Evolutionary conservation across 2,329 filamentous ascomycete species (phyloP).

Genomic region (Diaporthe destruens): DNA sequence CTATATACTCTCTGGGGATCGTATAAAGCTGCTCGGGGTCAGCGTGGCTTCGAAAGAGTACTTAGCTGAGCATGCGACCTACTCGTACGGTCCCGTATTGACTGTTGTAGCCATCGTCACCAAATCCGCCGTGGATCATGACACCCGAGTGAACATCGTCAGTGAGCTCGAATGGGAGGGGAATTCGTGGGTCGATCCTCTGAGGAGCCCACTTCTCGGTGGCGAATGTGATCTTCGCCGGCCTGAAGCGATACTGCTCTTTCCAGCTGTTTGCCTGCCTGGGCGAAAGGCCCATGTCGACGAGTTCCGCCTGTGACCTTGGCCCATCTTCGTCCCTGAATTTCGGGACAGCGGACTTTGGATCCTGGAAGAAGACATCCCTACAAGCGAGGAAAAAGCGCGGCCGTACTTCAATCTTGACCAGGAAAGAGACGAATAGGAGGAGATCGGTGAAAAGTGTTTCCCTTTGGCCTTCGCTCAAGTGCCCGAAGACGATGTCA

Average conservation of each 20-base stretch:
- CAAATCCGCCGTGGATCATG: background rate
- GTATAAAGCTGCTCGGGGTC: slow-evolving; percentile 13
- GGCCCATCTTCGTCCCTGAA: slow-evolving; percentile 35
- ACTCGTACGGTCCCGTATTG: slow-evolving; percentile 34
- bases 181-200: slow-evolving; percentile 6
- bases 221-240: slow-evolving; percentile 33
- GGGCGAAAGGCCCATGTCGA: background rate
- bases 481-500: slow-evolving; percentile 20
- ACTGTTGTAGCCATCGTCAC: slow-evolving; percentile 6
- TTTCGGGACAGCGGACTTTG: background rate
- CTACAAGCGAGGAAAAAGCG: slow-evolving; percentile 13
- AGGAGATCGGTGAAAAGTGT: slow-evolving; percentile 2
- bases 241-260: slow-evolving; percentile 37
- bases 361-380: background rate
- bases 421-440: slow-evolving; percentile 37
- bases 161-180: slow-evolving; percentile 32
- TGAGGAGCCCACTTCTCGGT: slow-evolving; percentile 35
- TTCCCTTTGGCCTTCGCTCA: slow-evolving; percentile 19
- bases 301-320: background rate
- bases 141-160: background rate
- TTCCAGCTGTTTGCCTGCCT: slow-evolving; percentile 27
- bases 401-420: slow-evolving; percentile 16
- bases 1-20: slow-evolving; percentile 32
- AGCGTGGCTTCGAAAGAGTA: too few species aligned
- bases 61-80: background rate